phyloP scores from a whole-genome alignment of 2,329 filamentous ascomycete species.

The Bipolaris sorokiniana region DNA sequence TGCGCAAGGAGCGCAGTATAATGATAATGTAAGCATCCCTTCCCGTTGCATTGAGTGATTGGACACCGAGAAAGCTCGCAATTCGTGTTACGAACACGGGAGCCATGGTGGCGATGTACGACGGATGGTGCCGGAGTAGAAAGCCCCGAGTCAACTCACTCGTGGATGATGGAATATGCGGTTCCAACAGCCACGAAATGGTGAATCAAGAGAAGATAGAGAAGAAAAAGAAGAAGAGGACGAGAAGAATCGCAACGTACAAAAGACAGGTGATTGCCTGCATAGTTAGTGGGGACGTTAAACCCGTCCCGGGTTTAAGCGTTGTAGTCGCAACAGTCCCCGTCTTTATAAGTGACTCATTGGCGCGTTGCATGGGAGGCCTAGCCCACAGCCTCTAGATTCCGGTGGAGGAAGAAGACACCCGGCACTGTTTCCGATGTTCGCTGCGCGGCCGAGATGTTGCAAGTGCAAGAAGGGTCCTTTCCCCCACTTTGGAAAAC shows the following conservation, averaged over 20 bases:
- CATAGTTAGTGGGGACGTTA: conserved; percentile 19
- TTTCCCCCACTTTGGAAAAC: neutral
- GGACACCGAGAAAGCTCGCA: conserved; percentile 40
- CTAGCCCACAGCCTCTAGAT: neutral
- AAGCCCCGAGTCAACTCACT: neutral
- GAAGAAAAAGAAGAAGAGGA: conserved; percentile 17
- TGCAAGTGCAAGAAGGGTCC: no score
- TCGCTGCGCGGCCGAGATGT: conserved; percentile 13
- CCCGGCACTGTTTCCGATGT: neutral
- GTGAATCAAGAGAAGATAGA: neutral
- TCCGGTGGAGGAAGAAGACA: conserved; percentile 1
- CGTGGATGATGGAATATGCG: neutral
- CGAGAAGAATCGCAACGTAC: conserved; percentile 8
- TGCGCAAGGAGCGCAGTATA: conserved; percentile 40
- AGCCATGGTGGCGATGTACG: conserved; percentile 20
- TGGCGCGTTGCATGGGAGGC: conserved; percentile 1
- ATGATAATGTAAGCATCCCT: conserved; percentile 54
- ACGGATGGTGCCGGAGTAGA: neutral
- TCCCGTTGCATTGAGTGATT: conserved; percentile 42
- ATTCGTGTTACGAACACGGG: conserved; percentile 28
- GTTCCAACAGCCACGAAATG: neutral
- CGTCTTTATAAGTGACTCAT: conserved; percentile 13
- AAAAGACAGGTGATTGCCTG: conserved; percentile 12
- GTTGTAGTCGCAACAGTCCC: neutral
- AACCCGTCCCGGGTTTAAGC: conserved; percentile 21